These are phyloP conservation scores for Silene vulgaris DNA, from an alignment of 179 eudicot genomes.

Conservation along the genomic window DNA sequence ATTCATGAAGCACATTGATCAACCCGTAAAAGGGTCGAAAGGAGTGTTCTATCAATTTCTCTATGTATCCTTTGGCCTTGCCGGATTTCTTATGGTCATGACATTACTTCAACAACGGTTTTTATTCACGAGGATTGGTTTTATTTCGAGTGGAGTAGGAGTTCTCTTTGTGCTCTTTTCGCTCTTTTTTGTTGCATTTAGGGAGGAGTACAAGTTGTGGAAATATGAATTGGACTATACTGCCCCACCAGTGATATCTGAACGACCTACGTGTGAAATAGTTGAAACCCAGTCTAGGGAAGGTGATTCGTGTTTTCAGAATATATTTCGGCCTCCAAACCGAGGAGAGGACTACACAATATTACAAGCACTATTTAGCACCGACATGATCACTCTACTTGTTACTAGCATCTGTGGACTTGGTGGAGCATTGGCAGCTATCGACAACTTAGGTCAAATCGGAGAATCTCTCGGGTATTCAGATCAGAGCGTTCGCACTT, in stretches of 20 bases:
- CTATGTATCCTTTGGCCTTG: slow-evolving; percentile 26
- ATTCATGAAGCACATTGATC: slow-evolving; percentile 19
- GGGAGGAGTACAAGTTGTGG: slow-evolving; percentile 14
- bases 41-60: slow-evolving; percentile 27
- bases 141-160: slow-evolving; percentile 11
- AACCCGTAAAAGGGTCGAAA: slow-evolving; percentile 18
- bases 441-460: slow-evolving; percentile 26
- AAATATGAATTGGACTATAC: not conserved
- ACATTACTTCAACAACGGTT: slow-evolving; percentile 9
- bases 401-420: slow-evolving; percentile 14
- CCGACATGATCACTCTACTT: slow-evolving; percentile 19
- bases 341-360: slow-evolving; percentile 25
- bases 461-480: slow-evolving; percentile 23
- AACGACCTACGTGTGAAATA: not conserved
- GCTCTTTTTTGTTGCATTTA: slow-evolving; percentile 8
- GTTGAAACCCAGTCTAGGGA: not conserved
- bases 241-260: not conserved
- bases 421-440: slow-evolving; percentile 22
- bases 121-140: slow-evolving; percentile 4
- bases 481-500: slow-evolving; percentile 8
- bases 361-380: slow-evolving; percentile 21
- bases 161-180: slow-evolving; percentile 16
- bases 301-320: slow-evolving; percentile 17
- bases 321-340: slow-evolving; percentile 17
- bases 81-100: slow-evolving; percentile 21